phyloP scores from a whole-genome alignment of 352 stramenopile genomes.

The Globisporangium radiosum region DNA sequence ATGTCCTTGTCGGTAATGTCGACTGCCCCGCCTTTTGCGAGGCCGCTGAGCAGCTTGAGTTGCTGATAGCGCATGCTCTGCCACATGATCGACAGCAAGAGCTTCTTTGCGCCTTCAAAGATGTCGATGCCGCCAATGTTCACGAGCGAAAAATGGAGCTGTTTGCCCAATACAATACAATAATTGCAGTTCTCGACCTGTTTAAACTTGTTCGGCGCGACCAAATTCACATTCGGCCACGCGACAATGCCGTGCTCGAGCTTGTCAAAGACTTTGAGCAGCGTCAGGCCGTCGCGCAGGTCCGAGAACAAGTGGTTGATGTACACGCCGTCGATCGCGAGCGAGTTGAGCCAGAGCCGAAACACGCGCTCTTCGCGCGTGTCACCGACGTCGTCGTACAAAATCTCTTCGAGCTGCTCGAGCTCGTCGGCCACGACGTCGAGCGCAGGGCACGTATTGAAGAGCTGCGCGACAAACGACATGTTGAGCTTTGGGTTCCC shows the following conservation, averaged over 20 bases:
- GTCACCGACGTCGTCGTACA: constrained; percentile 84
- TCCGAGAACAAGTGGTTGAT: constrained; percentile 90
- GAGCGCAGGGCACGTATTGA: constrained; percentile 88
- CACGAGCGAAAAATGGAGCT: constrained; percentile 86
- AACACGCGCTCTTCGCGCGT: constrained; percentile 87
- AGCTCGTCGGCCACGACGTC: constrained; percentile 78
- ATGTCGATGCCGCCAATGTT: constrained; percentile 91
- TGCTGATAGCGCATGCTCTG: constrained; percentile 92
- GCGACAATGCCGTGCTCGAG: constrained; percentile 85
- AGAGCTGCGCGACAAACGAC: constrained; percentile 87
- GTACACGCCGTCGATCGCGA: constrained; percentile 85
- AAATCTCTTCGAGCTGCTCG: constrained; percentile 80
- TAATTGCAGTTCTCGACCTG: constrained; percentile 90
- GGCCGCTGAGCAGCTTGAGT: constrained; percentile 71
- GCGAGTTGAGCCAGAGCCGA: constrained; percentile 92
- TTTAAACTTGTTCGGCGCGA: constrained; percentile 88
- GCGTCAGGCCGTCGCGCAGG: constrained; percentile 80
- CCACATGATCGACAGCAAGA: constrained; percentile 92
- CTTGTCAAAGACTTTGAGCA: constrained; percentile 88
- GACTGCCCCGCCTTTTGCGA: constrained; percentile 27
- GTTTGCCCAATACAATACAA: constrained; percentile 81
- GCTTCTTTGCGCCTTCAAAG: constrained; percentile 89
- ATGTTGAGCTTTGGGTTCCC: constrained; percentile 92
- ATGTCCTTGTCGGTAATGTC: constrained; percentile 82
- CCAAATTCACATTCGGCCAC: constrained; percentile 87